Conservation (phyloP, 352 stramenopile genomes). For the Thraustochytrium sp. region DNA sequence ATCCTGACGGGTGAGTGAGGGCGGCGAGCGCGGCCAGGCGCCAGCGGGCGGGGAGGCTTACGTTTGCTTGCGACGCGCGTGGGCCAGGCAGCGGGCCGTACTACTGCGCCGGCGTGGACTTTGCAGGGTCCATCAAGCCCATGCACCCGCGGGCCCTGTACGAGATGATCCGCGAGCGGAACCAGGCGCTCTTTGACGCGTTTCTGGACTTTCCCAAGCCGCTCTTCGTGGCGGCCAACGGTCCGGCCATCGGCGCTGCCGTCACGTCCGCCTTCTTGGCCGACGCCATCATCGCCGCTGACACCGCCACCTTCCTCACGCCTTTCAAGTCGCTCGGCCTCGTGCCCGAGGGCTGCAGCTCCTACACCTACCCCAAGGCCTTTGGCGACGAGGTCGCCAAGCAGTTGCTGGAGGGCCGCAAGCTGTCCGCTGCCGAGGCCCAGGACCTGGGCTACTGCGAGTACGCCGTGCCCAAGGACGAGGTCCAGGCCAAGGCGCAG, state of each 20-base stretch:
- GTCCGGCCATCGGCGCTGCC: conserved; percentile 75
- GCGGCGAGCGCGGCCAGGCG: not conserved
- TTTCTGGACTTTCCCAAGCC: conserved; percentile 81
- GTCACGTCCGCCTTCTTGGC: conserved; percentile 77
- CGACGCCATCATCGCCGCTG: conserved; percentile 78
- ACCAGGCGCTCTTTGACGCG: conserved; percentile 55
- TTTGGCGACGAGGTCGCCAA: not conserved
- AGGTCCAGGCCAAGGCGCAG: conserved; percentile 15
- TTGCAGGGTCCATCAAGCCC: conserved; percentile 33
- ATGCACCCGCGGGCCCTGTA: not conserved
- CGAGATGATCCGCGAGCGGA: not conserved
- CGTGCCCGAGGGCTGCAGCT: conserved; percentile 80
- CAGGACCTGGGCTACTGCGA: not conserved
- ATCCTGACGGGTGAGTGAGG: conserved; percentile 54
- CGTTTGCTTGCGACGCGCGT: not conserved
- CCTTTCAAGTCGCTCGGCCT: conserved; percentile 81
- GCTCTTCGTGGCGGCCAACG: conserved; percentile 77
- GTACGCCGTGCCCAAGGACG: conserved; percentile 8
- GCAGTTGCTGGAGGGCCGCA: conserved; percentile 7
- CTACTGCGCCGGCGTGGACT: conserved; percentile 56
- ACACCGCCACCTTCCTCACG: conserved; percentile 76
- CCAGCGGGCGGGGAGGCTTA: not conserved
- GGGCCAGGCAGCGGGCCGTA: conserved; percentile 58
- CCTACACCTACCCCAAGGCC: conserved; percentile 44
- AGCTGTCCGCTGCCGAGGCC: not conserved